These are phyloP conservation scores for Begonia masoniana DNA, from an alignment of 306 rosid genomes.

Conservation along the genomic window DNA sequence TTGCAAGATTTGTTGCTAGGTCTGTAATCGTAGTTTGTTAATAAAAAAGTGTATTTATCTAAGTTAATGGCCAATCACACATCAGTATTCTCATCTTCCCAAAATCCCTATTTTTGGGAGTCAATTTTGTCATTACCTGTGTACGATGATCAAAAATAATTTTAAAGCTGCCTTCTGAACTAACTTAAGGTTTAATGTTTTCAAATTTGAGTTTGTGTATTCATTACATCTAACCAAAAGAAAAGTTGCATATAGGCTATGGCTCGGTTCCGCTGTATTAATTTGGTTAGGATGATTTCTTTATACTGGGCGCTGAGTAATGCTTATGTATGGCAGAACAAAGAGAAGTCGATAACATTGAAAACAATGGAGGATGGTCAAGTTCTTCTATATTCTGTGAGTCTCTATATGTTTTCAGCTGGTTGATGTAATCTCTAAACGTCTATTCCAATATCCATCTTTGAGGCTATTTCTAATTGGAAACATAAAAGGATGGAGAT, in stretches of 20 bases:
- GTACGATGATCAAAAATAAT: slow-evolving; percentile 5
- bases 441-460: background rate
- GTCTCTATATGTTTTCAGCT: slow-evolving; percentile 13
- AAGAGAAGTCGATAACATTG: slow-evolving; percentile 62
- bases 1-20: no score
- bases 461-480: slow-evolving; percentile 13
- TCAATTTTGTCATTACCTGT: no score
- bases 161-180: background rate
- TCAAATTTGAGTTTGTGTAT: no score
- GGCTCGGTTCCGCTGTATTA: no score
- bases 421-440: background rate
- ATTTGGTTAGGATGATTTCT: no score
- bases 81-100: no score
- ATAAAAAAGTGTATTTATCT: no score
- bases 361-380: slow-evolving; percentile 97
- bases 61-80: no score
- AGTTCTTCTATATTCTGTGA: slow-evolving; percentile 32
- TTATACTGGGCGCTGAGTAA: background rate
- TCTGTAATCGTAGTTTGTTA: no score
- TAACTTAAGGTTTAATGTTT: background rate
- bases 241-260: no score
- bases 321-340: slow-evolving; percentile 48
- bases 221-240: no score
- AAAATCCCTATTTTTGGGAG: no score
- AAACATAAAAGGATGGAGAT: slow-evolving; percentile 1